These are phyloP conservation scores for Leucaena leucocephala DNA, from an alignment of 306 rosid species.

Conservation along the genomic window DNA sequence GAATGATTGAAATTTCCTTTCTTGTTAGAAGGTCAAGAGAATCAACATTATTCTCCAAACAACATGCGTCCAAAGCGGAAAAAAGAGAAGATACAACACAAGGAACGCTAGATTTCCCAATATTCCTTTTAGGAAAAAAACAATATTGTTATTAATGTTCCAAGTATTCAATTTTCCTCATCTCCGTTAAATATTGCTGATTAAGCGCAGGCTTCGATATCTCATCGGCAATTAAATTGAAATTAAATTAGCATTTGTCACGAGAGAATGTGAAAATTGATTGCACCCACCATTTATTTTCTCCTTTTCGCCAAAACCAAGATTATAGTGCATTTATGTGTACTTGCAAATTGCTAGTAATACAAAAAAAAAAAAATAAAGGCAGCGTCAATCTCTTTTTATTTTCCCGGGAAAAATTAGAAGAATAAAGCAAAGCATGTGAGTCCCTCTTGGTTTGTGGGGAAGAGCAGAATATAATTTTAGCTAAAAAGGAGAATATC, in stretches of 20 bases:
- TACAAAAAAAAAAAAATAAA: neutral
- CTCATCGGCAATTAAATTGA: neutral
- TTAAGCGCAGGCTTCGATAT: neutral
- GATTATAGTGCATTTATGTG: neutral
- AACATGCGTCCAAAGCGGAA: neutral
- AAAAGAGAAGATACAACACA: neutral
- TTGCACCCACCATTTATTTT: neutral
- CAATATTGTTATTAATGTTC: neutral
- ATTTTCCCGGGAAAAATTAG: neutral
- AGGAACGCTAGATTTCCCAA: neutral
- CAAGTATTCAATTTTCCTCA: neutral
- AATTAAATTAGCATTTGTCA: neutral
- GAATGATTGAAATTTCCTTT: neutral
- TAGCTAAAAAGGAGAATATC: neutral
- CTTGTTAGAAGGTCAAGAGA: neutral
- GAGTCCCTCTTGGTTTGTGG: constrained; percentile 10
- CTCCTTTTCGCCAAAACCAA: neutral
- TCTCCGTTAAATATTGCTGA: neutral
- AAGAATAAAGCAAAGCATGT: constrained; percentile 5
- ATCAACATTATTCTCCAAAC: constrained; percentile 1
- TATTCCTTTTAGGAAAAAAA: too few relatives aligned
- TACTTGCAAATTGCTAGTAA: neutral
- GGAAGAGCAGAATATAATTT: constrained; percentile 9
- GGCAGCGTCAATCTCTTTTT: neutral
- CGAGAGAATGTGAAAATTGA: neutral